A percentile compares a stretch with the other conserved stretches of the same genome.
These are phyloP conservation scores for Penicillium sp. DNA, from an alignment of 2,329 filamentous ascomycete genomes.

Conservation along the genomic window DNA sequence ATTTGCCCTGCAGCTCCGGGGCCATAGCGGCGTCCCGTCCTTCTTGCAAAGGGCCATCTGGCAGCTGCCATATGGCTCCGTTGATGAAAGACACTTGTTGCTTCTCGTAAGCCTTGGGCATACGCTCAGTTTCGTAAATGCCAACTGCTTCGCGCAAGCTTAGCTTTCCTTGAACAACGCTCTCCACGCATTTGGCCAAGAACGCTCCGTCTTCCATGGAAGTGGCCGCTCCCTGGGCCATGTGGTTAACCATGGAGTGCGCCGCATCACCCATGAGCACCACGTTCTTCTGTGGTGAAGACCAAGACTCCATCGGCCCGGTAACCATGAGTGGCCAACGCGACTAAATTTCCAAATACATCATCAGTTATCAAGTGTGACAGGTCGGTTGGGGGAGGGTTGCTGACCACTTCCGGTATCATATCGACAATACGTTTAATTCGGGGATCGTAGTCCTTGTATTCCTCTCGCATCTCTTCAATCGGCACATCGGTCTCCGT, in stretches of 20 bases:
- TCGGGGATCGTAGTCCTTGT: conserved; percentile 46
- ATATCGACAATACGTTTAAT: conserved; percentile 44
- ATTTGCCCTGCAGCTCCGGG: conserved; percentile 34
- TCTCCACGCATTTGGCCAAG: conserved; percentile 37
- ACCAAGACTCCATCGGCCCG: conserved; percentile 44
- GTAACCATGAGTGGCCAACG: conserved; percentile 48
- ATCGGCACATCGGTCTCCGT: conserved; percentile 41
- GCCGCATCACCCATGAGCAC: conserved; percentile 47
- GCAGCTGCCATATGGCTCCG: conserved; percentile 37
- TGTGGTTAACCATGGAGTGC: conserved; percentile 45
- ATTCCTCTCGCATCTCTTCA: conserved; percentile 44
- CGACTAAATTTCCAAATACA: conserved; percentile 5
- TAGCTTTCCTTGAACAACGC: conserved; percentile 36
- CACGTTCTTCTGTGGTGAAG: conserved; percentile 41
- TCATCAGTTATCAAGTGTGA: not conserved
- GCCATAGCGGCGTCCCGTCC: conserved; percentile 40
- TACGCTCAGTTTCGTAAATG: conserved; percentile 43
- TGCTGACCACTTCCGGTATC: conserved; percentile 32
- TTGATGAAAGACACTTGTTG: conserved; percentile 44
- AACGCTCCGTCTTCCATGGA: conserved; percentile 47
- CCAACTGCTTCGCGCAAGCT: conserved; percentile 34
- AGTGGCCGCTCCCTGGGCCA: conserved; percentile 48
- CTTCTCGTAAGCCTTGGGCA: conserved; percentile 45
- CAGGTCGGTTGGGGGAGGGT: not conserved
- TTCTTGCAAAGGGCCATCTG: conserved; percentile 33